These are phyloP conservation scores for Exobasidium rhododendri DNA, from an alignment of 1,284 basidiomycete genomes.

Conservation along the genomic window DNA sequence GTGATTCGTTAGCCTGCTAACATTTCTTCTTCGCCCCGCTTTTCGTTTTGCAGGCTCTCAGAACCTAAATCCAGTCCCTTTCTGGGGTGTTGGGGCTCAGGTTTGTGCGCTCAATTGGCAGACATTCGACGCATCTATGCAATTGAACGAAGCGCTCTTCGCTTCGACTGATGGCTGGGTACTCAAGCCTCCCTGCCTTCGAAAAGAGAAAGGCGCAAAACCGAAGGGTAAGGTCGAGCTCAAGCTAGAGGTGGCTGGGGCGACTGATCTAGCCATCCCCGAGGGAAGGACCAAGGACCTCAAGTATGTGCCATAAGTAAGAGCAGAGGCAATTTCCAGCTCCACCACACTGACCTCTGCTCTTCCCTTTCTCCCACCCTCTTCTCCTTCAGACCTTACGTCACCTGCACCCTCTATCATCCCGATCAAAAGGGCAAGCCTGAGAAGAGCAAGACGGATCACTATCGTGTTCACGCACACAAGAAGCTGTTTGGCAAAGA, in stretches of 20 bases:
- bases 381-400: conserved; percentile 28
- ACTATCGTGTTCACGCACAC: conserved; percentile 40
- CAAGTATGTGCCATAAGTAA: conserved; percentile 11
- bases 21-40: too few relatives aligned
- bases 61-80: conserved; percentile 50
- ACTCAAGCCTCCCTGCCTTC: conserved; percentile 58
- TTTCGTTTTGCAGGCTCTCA: conserved; percentile 20
- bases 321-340: neutral
- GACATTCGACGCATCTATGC: conserved; percentile 47
- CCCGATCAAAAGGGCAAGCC: conserved; percentile 27
- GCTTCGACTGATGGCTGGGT: conserved; percentile 64
- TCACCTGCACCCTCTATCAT: conserved; percentile 42
- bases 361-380: conserved; percentile 1
- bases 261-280: conserved; percentile 38
- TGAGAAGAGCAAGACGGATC: conserved; percentile 34
- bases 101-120: conserved; percentile 69
- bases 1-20: neutral
- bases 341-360: neutral
- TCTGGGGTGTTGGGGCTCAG: conserved; percentile 64
- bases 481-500: conserved; percentile 32
- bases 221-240: conserved; percentile 25
- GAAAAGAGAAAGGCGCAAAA: conserved; percentile 27
- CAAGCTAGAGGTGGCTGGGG: conserved; percentile 38
- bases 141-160: conserved; percentile 67
- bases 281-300: conserved; percentile 35